Base-by-base conservation (phyloP, 2,329 filamentous ascomycete species). In the Celoporthe dispersa region DNA sequence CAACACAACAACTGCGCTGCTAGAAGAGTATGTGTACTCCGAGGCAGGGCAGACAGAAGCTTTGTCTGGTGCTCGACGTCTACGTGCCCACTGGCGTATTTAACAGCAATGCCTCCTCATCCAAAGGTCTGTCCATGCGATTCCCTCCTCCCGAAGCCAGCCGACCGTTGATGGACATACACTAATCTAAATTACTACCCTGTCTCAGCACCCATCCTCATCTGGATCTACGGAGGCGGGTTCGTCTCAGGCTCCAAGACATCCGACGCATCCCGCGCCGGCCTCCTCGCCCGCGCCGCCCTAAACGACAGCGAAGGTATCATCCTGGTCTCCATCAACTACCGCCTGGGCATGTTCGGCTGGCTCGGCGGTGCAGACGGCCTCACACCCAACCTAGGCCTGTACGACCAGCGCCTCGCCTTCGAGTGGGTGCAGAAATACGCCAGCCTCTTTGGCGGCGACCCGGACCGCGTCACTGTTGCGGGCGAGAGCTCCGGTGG, bases 1-100 rank as follows among this genome's bases (percentile, higher is more conserved):
- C 22, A 69, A 67, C 1, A 35, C 70, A 11, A 59, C 73, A 2
- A 61, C 33, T 1, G 66, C 66, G 2, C 64, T 70, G n/a, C 70
- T 74, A 64, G 70, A 70, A 31, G 41, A 66, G 33, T 57, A 67
- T 6, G 69, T 77, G 37, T 67, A 71, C n/a, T 64, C 68, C 35
- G 69, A 73, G 33, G 19, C 71, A 14, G 75, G 73, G 11, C 74
- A 77, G 70, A 77, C 75, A 5, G 83, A 86, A 73, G 84, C 86
- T 70, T 70, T 86, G 85, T 70, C 78, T 86, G 2, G 84, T 84
- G 72, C 80, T 86, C 16, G 84, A 86, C 72, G 73, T 86, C n/a
- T 82, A 82, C 57, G 83, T 84, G 1, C 84, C 84, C 5, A 78
- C 76, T 8, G 80, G 80, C 68, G 82, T 71, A 25, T 71, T 69